A percentile compares a stretch with the other conserved stretches of the same genome.
These are phyloP conservation scores for Leccinum disarticulatum DNA, from an alignment of 768 basidiomycete genomes.

Conservation along the genomic window DNA sequence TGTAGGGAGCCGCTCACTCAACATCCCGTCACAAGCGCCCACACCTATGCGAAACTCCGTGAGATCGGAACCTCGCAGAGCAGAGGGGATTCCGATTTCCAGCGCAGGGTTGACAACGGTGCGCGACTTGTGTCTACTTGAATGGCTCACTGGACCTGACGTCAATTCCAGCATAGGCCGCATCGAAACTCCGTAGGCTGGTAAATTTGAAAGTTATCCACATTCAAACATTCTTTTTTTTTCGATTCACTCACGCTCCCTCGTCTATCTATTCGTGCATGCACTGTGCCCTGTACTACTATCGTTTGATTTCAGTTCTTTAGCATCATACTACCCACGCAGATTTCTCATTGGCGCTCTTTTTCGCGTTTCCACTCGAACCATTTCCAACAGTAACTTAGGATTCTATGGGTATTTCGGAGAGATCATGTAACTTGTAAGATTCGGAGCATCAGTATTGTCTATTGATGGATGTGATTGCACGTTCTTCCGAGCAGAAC, in stretches of 20 bases:
- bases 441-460: neutral
- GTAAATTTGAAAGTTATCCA: neutral
- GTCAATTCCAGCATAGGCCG: neutral
- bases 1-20: neutral
- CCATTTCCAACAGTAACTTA: neutral
- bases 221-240: neutral
- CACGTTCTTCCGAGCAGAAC: too few species aligned
- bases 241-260: neutral
- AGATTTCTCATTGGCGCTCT: neutral
- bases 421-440: constrained; percentile 5
- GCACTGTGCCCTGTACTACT: neutral
- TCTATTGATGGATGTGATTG: neutral
- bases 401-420: neutral
- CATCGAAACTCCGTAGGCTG: constrained; percentile 10
- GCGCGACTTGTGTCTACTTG: neutral
- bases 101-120: constrained; percentile 4
- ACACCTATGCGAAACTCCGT: neutral
- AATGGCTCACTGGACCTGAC: neutral
- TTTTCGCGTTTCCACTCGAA: neutral
- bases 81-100: constrained; percentile 6
- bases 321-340: neutral
- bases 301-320: constrained; percentile 1
- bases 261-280: neutral
- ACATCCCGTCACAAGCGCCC: constrained; percentile 4
- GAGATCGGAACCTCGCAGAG: neutral